These are phyloP conservation scores for Hysterangium stoloniferum DNA, from an alignment of 768 basidiomycete genomes.

Conservation along the genomic window DNA sequence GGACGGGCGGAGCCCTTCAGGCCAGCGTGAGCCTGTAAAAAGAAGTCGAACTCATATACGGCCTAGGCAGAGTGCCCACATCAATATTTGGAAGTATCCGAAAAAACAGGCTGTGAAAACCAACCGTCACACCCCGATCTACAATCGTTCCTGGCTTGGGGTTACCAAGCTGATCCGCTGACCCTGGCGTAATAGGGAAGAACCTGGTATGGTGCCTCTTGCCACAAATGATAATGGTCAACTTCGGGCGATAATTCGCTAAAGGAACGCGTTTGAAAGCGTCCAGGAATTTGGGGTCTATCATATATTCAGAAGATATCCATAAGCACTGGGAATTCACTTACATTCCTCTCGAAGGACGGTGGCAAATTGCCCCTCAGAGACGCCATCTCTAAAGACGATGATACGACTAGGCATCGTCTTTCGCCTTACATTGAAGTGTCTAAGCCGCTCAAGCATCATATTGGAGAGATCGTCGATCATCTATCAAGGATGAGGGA, in stretches of 20 bases:
- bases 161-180: conserved; percentile 63
- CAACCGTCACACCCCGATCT: conserved; percentile 63
- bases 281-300: conserved; percentile 32
- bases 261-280: conserved; percentile 50
- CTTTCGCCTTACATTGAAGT: conserved; percentile 44
- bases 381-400: conserved; percentile 77
- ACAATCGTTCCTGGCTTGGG: conserved; percentile 75
- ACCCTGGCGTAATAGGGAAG: conserved; percentile 42
- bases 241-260: conserved; percentile 45
- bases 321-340: not conserved
- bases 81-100: not conserved
- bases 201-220: conserved; percentile 64
- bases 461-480: conserved; percentile 55
- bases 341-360: conserved; percentile 7
- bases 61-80: conserved; percentile 23
- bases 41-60: conserved; percentile 42
- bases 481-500: conserved; percentile 33
- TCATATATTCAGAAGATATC: not conserved
- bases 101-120: not conserved
- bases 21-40: conserved; percentile 67
- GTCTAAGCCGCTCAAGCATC: conserved; percentile 60
- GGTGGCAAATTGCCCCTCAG: conserved; percentile 40
- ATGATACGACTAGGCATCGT: conserved; percentile 59
- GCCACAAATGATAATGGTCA: conserved; percentile 77
- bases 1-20: conserved; percentile 63